Conservation (phyloP, 225 moss, liverwort and hornwort genomes). For the Sphagnum contortum region DNA sequence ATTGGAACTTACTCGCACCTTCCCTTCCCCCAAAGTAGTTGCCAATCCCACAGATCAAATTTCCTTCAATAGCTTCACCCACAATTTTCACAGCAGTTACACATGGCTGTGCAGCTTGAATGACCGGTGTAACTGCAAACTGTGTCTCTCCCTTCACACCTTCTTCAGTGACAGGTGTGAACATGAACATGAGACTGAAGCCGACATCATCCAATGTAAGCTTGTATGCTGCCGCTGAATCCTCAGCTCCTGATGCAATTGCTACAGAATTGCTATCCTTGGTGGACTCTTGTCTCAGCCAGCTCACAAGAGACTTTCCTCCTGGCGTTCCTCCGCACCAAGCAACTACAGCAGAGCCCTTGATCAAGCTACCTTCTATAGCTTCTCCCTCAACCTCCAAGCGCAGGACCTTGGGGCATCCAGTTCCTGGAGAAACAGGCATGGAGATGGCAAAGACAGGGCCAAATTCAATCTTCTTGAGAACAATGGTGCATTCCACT, state of each 20-base stretch:
- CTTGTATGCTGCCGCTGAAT: constrained; percentile 28
- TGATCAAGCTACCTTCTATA: constrained; percentile 53
- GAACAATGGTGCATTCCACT: constrained; percentile 66
- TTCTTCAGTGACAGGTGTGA: constrained; percentile 64
- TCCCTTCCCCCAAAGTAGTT: constrained; percentile 79
- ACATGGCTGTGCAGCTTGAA: constrained; percentile 67
- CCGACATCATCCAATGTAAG: constrained; percentile 71
- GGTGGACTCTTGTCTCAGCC: constrained; percentile 37
- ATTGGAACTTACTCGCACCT: constrained; percentile 81
- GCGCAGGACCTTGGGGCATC: constrained; percentile 23
- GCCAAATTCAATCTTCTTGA: constrained; percentile 44
- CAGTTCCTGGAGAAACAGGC: constrained; percentile 57
- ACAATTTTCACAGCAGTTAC: constrained; percentile 69
- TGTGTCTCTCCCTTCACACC: constrained; percentile 53
- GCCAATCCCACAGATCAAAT: constrained; percentile 53
- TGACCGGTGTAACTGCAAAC: constrained; percentile 31
- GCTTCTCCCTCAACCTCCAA: constrained; percentile 35
- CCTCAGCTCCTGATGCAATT: constrained; percentile 54
- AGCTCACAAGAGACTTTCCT: constrained; percentile 49
- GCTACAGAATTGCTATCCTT: constrained; percentile 56
- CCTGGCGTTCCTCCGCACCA: constrained; percentile 79
- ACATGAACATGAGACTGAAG: constrained; percentile 56
- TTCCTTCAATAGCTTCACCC: constrained; percentile 68
- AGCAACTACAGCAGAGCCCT: constrained; percentile 57
- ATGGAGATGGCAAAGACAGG: constrained; percentile 63